phyloP scores from a whole-genome alignment of 23 red algal species.

The Rhodosorus marinus region DNA sequence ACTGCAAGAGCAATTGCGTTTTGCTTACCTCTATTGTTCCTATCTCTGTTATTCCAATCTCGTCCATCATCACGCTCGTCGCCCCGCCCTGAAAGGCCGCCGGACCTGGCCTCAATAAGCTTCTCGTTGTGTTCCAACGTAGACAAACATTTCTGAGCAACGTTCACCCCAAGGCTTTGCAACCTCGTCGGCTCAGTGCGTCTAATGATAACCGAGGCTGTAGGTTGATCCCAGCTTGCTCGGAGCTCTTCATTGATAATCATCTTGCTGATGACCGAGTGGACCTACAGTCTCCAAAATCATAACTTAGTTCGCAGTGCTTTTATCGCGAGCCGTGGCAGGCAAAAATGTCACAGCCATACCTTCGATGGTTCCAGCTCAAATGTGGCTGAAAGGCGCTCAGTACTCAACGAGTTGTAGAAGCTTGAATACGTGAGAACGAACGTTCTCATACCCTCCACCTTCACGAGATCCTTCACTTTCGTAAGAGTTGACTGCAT shows the following conservation, averaged over 20 bases:
- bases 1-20: too few relatives aligned
- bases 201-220: conserved; percentile 48
- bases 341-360: too few relatives aligned
- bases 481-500: conserved; percentile 14
- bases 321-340: too few relatives aligned
- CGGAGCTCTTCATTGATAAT: conserved; percentile 76
- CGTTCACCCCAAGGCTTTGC: conserved; percentile 62
- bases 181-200: conserved; percentile 67
- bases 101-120: conserved; percentile 51
- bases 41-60: too few relatives aligned
- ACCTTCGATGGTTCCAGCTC: conserved; percentile 45
- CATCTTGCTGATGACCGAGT: conserved; percentile 81
- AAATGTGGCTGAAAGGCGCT: conserved; percentile 36
- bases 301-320: too few relatives aligned
- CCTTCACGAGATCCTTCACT: conserved; percentile 55
- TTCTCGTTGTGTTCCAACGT: conserved; percentile 79
- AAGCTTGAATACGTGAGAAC: conserved; percentile 67
- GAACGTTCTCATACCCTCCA: conserved; percentile 69
- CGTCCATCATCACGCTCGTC: too few relatives aligned
- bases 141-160: conserved; percentile 38
- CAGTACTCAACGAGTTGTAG: conserved; percentile 54
- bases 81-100: conserved; percentile 7
- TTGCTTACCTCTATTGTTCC: too few relatives aligned
- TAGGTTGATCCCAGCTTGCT: conserved; percentile 89
- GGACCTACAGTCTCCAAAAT: too few relatives aligned